Evolutionary conservation across 129 eudicot species (phyloP), one percentile per base, ranked within the genome.

Genomic region (Arctium minus): DNA sequence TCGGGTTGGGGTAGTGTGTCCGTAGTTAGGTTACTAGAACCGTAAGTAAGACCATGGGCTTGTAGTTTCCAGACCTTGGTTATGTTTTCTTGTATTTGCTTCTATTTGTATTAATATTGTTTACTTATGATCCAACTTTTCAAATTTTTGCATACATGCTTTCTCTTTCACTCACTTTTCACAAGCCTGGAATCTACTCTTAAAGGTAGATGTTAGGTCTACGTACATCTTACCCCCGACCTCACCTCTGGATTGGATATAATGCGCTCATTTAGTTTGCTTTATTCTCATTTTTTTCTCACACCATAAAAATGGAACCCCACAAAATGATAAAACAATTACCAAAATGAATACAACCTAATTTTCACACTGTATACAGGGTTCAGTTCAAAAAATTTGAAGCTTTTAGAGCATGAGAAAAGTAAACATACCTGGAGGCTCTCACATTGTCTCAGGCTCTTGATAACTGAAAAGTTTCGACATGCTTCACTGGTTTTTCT

Each of bases 361-460:
- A 1, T 38, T 68, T 22, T 68, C 64, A 30, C 67, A 17, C 22
- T 60, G 35, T 29, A 65, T 65, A 65, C 12, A 27, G 71, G 71
- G 12, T 65, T 7, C 17, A 27, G 3, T 65, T 8, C 5, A 70
- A 1, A 33, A 79, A 80, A 4, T 1, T 72, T 22, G 65, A 44
- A 37, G 32, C 22, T 60, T 18, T 32, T 18, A n/a, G 7, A 50
- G 71, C 80, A 82, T 68, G 73, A 39, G 75, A 73, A 44, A 48
- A 29, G 53, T 85, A 77, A 40, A 85, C 70, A 53, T 86, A 93
- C 99, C 97, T 92, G 97, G 37, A 96, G 92, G 87, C 88, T 92
- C 79, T 96, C 99, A 73, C 93, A 91, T 81, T 96, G 91, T 86
- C 96, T 88, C 83, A 96, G 80, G 70, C 95, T 91, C 90, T 93